Evolutionary conservation across 495 filamentous ascomycete genomes (phyloP), one percentile per base, ranked within the genome.

Genomic region (Penicillium cataractarum): DNA sequence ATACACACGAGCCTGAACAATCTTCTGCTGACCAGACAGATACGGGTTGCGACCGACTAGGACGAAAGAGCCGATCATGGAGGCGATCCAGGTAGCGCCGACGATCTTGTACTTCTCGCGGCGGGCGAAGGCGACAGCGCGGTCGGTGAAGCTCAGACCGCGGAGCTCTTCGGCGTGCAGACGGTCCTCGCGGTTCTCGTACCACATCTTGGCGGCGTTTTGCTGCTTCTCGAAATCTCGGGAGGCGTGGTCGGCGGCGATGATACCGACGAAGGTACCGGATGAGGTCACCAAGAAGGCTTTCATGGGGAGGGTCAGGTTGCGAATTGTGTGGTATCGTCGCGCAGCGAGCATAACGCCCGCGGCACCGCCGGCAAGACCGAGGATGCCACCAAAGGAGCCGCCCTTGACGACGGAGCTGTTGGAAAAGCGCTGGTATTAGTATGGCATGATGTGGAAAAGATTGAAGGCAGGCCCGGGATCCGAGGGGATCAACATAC

Each of bases 1-100:
- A 78, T 98, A 98, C 62, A 99, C 89, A 82, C 95, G 87, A 10
- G 96, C 96, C 83, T 99, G 95, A 21, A 99, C 95, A 27, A 99
- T 80, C 82, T 99, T 99, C 85, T 99, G 95, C 65, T 82, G 74
- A 1, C 83, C 85, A 21, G 82, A 86, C 7, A 98, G 76, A 76
- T 90, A 92, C 52, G 84, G 86, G 76, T 91, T 93, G 62, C 91
- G 83, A 55, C 89, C 84, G 44, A 97, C 94, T 10, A 97, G 67
- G 42, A 79, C 89, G 29, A 97, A 82, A 0, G 91, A 87, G 31
- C 89, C 73, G 24, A 84, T 87, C 89, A 99, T 96, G 44, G 86
- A 86, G 15, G 90, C 87, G 13, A 94, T 76, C 95, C 95, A 99
- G 26, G 86, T 89, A 3, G 81, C 85, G 58, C 90, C 88, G 53